Evolutionary conservation across 768 basidiomycete genomes (phyloP).

Genomic region (Russula abietina): DNA sequence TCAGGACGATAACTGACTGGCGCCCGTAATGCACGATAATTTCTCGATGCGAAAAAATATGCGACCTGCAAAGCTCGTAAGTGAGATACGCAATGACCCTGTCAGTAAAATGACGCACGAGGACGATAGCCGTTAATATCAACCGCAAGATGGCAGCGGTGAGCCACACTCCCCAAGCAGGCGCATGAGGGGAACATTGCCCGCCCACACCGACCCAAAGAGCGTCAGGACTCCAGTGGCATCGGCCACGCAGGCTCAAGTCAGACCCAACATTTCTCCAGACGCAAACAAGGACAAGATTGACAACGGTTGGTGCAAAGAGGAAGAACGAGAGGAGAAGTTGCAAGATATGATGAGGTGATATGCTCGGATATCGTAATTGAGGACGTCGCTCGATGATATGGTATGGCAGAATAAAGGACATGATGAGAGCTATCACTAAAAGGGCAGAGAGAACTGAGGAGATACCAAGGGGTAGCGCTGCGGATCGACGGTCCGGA

Average conservation of each 20-base stretch:
- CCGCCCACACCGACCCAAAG: slow-evolving; percentile 48
- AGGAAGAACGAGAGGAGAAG: slow-evolving; percentile 39
- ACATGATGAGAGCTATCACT: slow-evolving; percentile 24
- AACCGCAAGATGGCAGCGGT: slow-evolving; percentile 48
- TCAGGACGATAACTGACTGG: not conserved
- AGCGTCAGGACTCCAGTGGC: slow-evolving; percentile 59
- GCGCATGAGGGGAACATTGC: slow-evolving; percentile 30
- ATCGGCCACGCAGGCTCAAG: slow-evolving; percentile 40
- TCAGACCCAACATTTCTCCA: slow-evolving; percentile 44
- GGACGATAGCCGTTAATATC: slow-evolving; percentile 43
- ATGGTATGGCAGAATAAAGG: slow-evolving; percentile 36
- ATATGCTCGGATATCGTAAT: slow-evolving; percentile 32
- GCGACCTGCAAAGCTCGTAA: slow-evolving; percentile 1
- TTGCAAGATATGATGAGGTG: slow-evolving; percentile 37
- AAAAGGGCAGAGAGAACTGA: slow-evolving; percentile 36
- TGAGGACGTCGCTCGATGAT: slow-evolving; percentile 29
- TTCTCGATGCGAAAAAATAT: slow-evolving; percentile 2
- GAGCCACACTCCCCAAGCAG: slow-evolving; percentile 51
- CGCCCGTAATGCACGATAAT: not conserved
- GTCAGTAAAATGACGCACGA: slow-evolving; percentile 40
- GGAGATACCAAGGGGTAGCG: slow-evolving; percentile 46
- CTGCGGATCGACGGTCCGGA: slow-evolving; percentile 37
- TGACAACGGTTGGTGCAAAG: slow-evolving; percentile 47
- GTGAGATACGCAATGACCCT: not conserved
- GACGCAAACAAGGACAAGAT: slow-evolving; percentile 46